A percentile compares a stretch with the other conserved stretches of the same genome.
Evolutionary conservation across 768 basidiomycete genomes (phyloP).

Genomic region (Lactifluus hygrophoroides): DNA sequence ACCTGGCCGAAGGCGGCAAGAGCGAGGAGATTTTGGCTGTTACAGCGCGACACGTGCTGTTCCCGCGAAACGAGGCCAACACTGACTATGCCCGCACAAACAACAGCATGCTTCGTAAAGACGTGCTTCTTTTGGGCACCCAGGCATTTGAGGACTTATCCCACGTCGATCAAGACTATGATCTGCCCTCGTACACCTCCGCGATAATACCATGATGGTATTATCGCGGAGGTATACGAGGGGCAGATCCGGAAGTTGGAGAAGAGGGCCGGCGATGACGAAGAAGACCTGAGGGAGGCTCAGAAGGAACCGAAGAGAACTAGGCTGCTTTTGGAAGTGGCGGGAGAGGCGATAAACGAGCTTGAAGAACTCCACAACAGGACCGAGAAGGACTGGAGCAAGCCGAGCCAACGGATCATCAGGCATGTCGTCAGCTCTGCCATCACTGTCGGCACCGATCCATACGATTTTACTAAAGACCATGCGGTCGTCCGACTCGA

Average conservation of each 20-base stretch:
- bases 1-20: conserved; percentile 28
- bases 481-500: conserved; percentile 9
- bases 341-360: not conserved
- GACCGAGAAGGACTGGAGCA: not conserved
- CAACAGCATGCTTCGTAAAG: conserved; percentile 20
- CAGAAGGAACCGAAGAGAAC: not conserved
- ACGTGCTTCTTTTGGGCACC: conserved; percentile 29
- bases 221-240: no score
- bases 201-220: rapidly evolving
- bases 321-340: not conserved
- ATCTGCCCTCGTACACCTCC: conserved; percentile 1
- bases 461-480: conserved; percentile 9
- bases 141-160: conserved; percentile 23
- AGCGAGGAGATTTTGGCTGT: conserved; percentile 26
- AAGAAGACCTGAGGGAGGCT: not conserved
- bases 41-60: conserved; percentile 29
- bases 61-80: conserved; percentile 24
- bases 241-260: no score
- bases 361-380: not conserved
- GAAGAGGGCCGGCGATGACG: not conserved
- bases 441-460: not conserved
- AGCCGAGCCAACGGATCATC: not conserved
- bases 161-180: conserved; percentile 25
- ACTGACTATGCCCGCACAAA: conserved; percentile 22
- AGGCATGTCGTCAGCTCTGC: not conserved